Evolutionary conservation across 2,329 filamentous ascomycete species (phyloP), one percentile per base, ranked within the genome.

Genomic region (Clarireedia monteithiana): DNA sequence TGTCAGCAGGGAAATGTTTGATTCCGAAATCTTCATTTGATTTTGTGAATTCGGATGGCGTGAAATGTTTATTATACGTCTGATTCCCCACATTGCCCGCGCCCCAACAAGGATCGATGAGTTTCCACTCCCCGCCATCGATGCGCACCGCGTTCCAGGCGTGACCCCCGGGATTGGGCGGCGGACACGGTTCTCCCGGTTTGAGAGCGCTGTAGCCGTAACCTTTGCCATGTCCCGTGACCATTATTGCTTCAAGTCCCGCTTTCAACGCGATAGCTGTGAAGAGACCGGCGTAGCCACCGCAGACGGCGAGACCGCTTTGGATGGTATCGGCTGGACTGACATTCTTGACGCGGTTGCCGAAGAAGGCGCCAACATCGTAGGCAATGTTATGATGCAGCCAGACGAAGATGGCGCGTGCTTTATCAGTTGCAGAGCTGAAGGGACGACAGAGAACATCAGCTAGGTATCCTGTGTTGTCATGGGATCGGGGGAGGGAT

Each of bases 121-220:
- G 79, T 71, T 96, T 96, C 92, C 92, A 97, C 61, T 84, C 81
- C 2, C 89, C 89, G 26, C 84, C 81, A 64, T 97, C 92, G 57
- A 97, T 90, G 51, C 83, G 80, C 6, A 96, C 89, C 0, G 88
- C 91, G 66, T 96, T 96, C 94, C 94, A 96, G 0, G 94, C 92
- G 70, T 97, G 92, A 1, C 82, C 81, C 5, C 73, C 77, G 0
- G 80, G 73, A 52, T 84, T 74, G 20, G 78, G 79, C 0, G 82
- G 78, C 2, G 91, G 91, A 0, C 86, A 69, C 0, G 80, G 74
- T 52, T 87, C 77, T 3, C 87, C 88, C 0, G 83, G 78, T 40
- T 77, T 74, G 6, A 91, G 72, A 0, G 83, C 71, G 0, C 68
- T 70, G 70, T 91, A 85, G 1, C 91, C 89, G 63, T 80, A 92